phyloP scores from a whole-genome alignment of 2,329 filamentous ascomycete species.

The Canariomyces notabilis region DNA sequence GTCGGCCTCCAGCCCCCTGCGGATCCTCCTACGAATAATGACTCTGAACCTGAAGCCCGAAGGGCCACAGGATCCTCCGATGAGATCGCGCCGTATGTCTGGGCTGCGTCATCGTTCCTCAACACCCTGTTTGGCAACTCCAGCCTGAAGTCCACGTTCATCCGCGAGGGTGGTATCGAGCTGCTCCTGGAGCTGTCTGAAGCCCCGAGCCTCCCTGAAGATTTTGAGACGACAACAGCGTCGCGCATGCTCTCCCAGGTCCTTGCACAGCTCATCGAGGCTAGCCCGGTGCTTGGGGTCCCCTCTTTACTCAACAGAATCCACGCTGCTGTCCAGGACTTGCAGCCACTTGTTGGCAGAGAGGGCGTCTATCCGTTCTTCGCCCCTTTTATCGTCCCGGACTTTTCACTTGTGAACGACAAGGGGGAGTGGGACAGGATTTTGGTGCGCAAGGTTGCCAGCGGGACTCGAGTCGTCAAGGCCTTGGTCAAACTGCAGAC shows the following conservation, averaged over 20 bases:
- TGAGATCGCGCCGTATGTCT: conserved; percentile 64
- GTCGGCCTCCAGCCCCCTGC: conserved; percentile 23
- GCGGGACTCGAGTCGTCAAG: conserved; percentile 74
- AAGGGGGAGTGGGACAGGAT: conserved; percentile 33
- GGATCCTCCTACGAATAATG: background rate
- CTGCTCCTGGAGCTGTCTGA: conserved; percentile 78
- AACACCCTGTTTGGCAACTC: conserved; percentile 68
- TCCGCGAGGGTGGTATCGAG: conserved; percentile 76
- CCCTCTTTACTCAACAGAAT: conserved; percentile 75
- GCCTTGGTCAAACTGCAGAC: conserved; percentile 72
- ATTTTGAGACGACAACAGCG: conserved; percentile 62
- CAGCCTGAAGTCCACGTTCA: conserved; percentile 66
- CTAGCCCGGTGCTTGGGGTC: conserved; percentile 72
- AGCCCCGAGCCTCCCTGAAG: conserved; percentile 71
- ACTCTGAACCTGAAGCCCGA: conserved; percentile 2
- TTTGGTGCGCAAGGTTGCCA: conserved; percentile 40
- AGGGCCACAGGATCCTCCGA: conserved; percentile 23
- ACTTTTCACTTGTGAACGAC: conserved; percentile 32
- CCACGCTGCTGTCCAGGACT: conserved; percentile 60
- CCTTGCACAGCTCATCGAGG: conserved; percentile 72
- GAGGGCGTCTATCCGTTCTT: conserved; percentile 62
- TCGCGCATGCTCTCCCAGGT: conserved; percentile 69
- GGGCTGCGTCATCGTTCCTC: conserved; percentile 72
- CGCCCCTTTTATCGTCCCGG: conserved; percentile 54
- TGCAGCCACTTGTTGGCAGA: conserved; percentile 59